Evolutionary conservation across 306 rosid species (phyloP).

Genomic region (Sicyos baderoa): DNA sequence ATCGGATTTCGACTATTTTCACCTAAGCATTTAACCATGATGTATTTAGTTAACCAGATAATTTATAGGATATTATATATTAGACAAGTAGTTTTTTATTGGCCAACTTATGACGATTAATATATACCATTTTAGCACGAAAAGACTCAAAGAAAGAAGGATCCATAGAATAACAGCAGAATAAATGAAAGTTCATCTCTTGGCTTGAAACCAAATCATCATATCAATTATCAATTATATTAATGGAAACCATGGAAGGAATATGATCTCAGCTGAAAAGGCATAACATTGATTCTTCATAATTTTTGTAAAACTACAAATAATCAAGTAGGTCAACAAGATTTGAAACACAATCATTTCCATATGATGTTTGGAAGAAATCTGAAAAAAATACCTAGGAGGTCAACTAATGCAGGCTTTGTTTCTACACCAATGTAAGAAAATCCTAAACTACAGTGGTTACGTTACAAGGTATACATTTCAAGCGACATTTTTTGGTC

Average conservation of each 20-base stretch:
- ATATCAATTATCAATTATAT: background rate
- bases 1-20: no score
- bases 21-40: no score
- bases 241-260: background rate
- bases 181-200: background rate
- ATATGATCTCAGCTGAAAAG: background rate
- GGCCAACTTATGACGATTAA: no score
- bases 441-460: constrained; percentile 18
- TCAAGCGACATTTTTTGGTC: constrained; percentile 3
- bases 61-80: no score
- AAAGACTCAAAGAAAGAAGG: no score
- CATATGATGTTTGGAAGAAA: constrained; percentile 12
- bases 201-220: background rate
- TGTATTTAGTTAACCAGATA: no score
- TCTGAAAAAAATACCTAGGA: constrained; percentile 12
- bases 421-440: constrained; percentile 20
- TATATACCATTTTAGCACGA: no score
- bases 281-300: constrained; percentile 3
- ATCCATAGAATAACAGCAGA: background rate
- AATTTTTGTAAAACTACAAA: constrained; percentile 6
- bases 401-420: constrained; percentile 2
- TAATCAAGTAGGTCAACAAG: constrained; percentile 6
- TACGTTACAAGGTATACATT: constrained; percentile 18
- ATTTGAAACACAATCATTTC: constrained; percentile 1
- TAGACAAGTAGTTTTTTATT: no score